A percentile compares a stretch with the other conserved stretches of the same genome.
These are phyloP conservation scores for Brachypodium distachyon DNA, from an alignment of 202 grass and related monocot genomes.

Conservation along the genomic window DNA sequence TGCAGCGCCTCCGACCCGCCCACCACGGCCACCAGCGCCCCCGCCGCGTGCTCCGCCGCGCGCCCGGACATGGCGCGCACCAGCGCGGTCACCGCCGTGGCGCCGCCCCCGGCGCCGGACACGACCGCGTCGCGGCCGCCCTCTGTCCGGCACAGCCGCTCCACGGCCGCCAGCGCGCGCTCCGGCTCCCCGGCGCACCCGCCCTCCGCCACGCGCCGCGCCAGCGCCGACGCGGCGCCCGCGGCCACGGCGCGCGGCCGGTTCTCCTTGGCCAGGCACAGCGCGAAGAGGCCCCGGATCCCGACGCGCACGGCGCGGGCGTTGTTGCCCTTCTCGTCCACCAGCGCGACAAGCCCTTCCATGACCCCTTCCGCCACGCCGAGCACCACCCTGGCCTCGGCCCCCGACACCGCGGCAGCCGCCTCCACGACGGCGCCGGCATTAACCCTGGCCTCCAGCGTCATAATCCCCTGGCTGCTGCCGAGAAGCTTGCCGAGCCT, in stretches of 20 bases:
- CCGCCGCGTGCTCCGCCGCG: conserved; percentile 81
- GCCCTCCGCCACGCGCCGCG: conserved; percentile 35
- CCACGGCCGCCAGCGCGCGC: conserved; percentile 55
- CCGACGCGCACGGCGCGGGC: conserved; percentile 67
- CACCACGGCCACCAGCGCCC: conserved; percentile 57
- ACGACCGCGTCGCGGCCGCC: conserved; percentile 62
- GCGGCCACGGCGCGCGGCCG: conserved; percentile 35
- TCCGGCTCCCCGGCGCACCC: conserved; percentile 28
- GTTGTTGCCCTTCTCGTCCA: conserved; percentile 44
- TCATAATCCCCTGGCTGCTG: background rate
- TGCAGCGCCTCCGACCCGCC: conserved; percentile 54
- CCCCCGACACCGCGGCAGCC: conserved; percentile 30
- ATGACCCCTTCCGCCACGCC: conserved; percentile 51
- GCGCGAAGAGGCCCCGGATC: conserved; percentile 49
- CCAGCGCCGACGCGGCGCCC: conserved; percentile 45
- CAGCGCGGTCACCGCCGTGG: conserved; percentile 47
- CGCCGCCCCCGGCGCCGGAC: conserved; percentile 19
- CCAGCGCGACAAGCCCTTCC: conserved; percentile 52
- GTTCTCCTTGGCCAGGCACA: conserved; percentile 79
- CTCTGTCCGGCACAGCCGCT: conserved; percentile 66
- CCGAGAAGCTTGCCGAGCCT: conserved; percentile 37
- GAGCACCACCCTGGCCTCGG: conserved; percentile 34
- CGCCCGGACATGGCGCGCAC: conserved; percentile 58
- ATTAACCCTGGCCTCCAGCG: conserved; percentile 44
- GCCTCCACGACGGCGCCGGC: conserved; percentile 70